Evolutionary conservation across 2,329 filamentous ascomycete genomes (phyloP).

Genomic region (Ophiocordyceps camponoti-rufipedis): DNA sequence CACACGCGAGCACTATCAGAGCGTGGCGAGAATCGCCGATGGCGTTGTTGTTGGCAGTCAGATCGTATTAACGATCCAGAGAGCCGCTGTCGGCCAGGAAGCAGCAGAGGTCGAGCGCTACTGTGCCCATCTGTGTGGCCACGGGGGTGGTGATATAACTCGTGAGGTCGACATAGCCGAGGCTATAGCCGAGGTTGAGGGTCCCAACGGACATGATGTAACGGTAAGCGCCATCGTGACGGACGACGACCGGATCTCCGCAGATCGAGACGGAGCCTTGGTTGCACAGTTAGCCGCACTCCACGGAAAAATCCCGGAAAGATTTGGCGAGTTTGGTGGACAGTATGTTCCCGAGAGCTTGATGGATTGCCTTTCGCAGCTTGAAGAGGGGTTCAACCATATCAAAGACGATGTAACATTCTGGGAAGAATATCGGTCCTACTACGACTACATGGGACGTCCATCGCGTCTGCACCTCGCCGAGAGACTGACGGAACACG

Average conservation of each 20-base stretch:
- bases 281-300: constrained; percentile 74
- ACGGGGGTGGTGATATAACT: constrained; percentile 25
- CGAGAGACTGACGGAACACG: constrained; percentile 70
- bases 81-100: constrained; percentile 12
- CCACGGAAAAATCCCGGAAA: constrained; percentile 62
- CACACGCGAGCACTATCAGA: constrained; percentile 82
- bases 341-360: constrained; percentile 95
- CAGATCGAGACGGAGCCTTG: constrained; percentile 36
- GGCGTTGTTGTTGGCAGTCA: constrained; percentile 95
- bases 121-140: constrained; percentile 49
- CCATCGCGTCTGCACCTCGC: constrained; percentile 84
- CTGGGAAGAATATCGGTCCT: constrained; percentile 92
- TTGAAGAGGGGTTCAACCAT: constrained; percentile 79
- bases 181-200: constrained; percentile 37
- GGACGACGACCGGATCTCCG: constrained; percentile 47
- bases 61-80: constrained; percentile 61
- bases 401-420: constrained; percentile 78
- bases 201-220: constrained; percentile 17
- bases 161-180: constrained; percentile 55
- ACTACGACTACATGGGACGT: constrained; percentile 94
- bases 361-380: constrained; percentile 86
- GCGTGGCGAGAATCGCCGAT: constrained; percentile 68
- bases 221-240: constrained; percentile 43
- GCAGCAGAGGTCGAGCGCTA: constrained; percentile 70
- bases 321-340: constrained; percentile 90